These are phyloP conservation scores for Kodamaea sp. DNA, from an alignment of 1,139 yeast genomes.

Conservation along the genomic window DNA sequence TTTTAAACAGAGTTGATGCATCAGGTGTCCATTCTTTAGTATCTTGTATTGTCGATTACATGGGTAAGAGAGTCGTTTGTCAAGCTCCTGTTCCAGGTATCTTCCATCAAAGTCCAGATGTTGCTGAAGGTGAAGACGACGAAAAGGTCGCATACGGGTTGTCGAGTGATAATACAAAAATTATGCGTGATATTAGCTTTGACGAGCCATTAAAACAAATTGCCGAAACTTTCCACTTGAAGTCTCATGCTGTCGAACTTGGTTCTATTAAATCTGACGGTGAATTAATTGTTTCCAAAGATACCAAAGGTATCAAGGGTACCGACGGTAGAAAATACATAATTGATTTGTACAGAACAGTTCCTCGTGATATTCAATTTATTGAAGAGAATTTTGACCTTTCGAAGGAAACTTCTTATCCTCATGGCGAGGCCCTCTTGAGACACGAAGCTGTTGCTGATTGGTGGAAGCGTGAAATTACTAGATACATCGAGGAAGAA, in stretches of 20 bases:
- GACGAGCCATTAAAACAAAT: slow-evolving; percentile 54
- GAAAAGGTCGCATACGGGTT: slow-evolving; percentile 70
- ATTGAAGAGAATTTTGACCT: slow-evolving; percentile 51
- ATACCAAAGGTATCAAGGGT: slow-evolving; percentile 82
- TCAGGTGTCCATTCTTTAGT: slow-evolving; percentile 66
- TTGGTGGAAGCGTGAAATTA: slow-evolving; percentile 78
- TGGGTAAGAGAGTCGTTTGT: slow-evolving; percentile 83
- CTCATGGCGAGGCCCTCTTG: slow-evolving; percentile 73
- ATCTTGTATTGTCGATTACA: slow-evolving; percentile 81
- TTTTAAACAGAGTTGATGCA: slow-evolving; percentile 64
- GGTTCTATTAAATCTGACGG: slow-evolving; percentile 32
- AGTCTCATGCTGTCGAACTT: slow-evolving; percentile 54
- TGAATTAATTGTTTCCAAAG: slow-evolving; percentile 65
- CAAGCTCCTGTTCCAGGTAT: slow-evolving; percentile 99
- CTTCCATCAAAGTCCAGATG: slow-evolving; percentile 46
- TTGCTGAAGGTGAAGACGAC: slow-evolving; percentile 16
- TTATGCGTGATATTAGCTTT: slow-evolving; percentile 49
- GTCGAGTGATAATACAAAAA: slow-evolving; percentile 55
- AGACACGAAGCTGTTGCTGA: slow-evolving; percentile 88
- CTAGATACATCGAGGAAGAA: slow-evolving; percentile 49
- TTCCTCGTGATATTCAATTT: slow-evolving; percentile 82
- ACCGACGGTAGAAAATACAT: slow-evolving; percentile 82
- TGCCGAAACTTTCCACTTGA: slow-evolving; percentile 75
- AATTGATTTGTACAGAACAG: slow-evolving; percentile 76
- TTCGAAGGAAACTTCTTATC: slow-evolving; percentile 53